Evolutionary conservation across 2,329 filamentous ascomycete genomes (phyloP), one percentile per base, ranked within the genome.

Genomic region (Blumeriella jaapii): DNA sequence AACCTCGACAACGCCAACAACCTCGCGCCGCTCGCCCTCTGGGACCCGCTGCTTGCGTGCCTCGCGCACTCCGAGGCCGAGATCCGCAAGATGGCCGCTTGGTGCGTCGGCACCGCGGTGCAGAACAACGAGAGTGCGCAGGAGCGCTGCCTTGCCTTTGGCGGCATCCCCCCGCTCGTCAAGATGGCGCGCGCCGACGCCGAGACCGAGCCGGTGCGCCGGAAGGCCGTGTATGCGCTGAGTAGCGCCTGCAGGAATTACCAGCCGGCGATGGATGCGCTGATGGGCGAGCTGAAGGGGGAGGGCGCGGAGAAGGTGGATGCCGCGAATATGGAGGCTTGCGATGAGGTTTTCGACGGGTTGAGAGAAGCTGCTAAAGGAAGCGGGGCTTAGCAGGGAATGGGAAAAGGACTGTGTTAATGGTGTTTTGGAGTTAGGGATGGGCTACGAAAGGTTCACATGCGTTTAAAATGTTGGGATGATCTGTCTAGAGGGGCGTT

Each of bases 1-100:
- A 77, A 74, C 44, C 75, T 96, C 50, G 91, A 98, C 67, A 98
- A 98, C 59, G 89, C 91, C 39, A 98, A 96, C 66, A 93, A 95
- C 61, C 72, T 98, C 49, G 77, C 77, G 46, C 71, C 71, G 17
- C 64, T 95, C 13, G 70, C 71, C 5, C 68, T 96, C 19, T 98
- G 91, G 91, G 70, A 72, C 8, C 84, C 84, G 7, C 65, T 98
- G 24, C 64, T 95, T 8, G 61, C 67, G 6, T 74, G 81, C 44
- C 66, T 98, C 10, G 65, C 68, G 31, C 69, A 78, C 51, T 66
- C 71, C 8, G 79, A 91, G 53, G 56, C 67, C 5, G 82, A 91
- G 44, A 65, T 94, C 53, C 69, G 87, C 45, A 75, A 68, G 51
- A 86, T 85, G 72, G 87, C 89, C 2, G 86, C 86, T n/a, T 94